phyloP scores from a whole-genome alignment of 495 filamentous ascomycete species.

The Aspergillus heteromorphus region DNA sequence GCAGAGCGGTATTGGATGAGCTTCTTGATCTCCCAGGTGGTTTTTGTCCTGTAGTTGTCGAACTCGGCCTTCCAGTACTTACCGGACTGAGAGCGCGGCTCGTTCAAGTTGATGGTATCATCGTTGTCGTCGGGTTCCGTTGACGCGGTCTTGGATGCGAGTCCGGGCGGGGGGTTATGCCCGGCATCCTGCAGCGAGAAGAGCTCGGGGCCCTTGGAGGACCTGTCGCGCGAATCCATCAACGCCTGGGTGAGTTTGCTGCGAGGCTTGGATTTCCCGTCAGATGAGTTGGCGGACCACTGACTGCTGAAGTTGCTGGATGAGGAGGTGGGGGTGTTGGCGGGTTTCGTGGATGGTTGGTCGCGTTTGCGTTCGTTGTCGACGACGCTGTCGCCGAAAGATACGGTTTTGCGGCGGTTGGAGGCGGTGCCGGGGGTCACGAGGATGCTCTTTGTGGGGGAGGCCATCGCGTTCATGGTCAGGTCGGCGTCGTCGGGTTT shows the following conservation, averaged over 20 bases:
- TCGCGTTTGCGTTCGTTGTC: constrained; percentile 52
- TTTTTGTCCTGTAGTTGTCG: constrained; percentile 73
- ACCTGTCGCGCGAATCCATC: constrained; percentile 39
- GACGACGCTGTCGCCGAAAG: constrained; percentile 69
- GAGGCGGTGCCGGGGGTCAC: constrained; percentile 81
- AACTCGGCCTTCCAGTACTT: constrained; percentile 93
- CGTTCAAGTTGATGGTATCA: constrained; percentile 68
- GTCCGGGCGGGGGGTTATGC: constrained; percentile 11
- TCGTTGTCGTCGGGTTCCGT: constrained; percentile 42
- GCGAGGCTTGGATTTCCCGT: constrained; percentile 41
- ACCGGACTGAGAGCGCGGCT: constrained; percentile 78
- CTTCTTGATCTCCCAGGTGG: constrained; percentile 71
- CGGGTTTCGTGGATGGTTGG: constrained; percentile 23
- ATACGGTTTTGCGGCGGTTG: constrained; percentile 80
- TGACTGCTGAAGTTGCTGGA: constrained; percentile 62
- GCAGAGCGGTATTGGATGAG: constrained; percentile 74
- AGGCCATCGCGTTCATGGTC: constrained; percentile 36
- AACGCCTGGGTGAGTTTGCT: constrained; percentile 44
- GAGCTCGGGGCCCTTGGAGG: constrained; percentile 20
- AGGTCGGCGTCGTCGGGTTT: constrained; percentile 25
- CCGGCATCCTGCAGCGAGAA: constrained; percentile 7
- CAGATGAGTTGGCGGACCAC: constrained; percentile 50
- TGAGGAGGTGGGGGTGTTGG: constrained; percentile 31
- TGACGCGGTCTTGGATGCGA: constrained; percentile 7
- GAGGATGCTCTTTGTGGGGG: constrained; percentile 77